Base-by-base conservation (phyloP, 2,329 filamentous ascomycete species). In the Cadophora luteo-olivacea region DNA sequence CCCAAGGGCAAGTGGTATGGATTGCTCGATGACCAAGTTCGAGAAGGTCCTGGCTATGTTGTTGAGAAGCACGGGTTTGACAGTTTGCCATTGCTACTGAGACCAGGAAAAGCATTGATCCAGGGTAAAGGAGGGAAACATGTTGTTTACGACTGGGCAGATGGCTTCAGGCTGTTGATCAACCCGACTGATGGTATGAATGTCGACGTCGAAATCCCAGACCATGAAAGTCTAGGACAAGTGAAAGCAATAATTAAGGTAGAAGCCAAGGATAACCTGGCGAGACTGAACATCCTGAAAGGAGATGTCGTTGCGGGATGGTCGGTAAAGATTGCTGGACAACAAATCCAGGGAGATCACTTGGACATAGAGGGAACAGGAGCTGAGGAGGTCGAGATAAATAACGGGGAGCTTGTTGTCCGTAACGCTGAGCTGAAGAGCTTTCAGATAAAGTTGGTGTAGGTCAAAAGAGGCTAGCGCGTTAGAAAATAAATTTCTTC, bases 31-130 rank as follows among this genome's bases (percentile, higher is more conserved):
- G 52, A 57, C 8, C 6, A 57, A 24, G 12, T 32, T 32, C 4
- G 52, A 32, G 52, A 57, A 19, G 52, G 32, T 57, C 45, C 45
- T 22, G 45, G 45, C n/a, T 49, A 49, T 49, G n/a, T 49, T 4
- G 22, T 19, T 22, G 45, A 49, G 11, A 49, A 22, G 19, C 45
- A 49, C 12, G 45, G 45, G 5, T 49, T 49, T 22, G 45, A 49
- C 19, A 49, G 45, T 22, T 49, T 49, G n/a, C 45, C 45, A 3
- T 22, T 49, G n/a, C n/a, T 49, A 11, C n/a, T 49, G 45, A 49
- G 45, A 22, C 45, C 45, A 22, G 45, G 45, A 2, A 49, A n/a
- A 22, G 45, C 45, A 1, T 6, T 49, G n/a, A 11, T 49, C 6
- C 6, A 22, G 45, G 45, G 45, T 8, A 49, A 11, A 22, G 45